A percentile compares a stretch with the other conserved stretches of the same genome.
phyloP scores from a whole-genome alignment of 495 filamentous ascomycete genomes.

The Penicillium argentinense region DNA sequence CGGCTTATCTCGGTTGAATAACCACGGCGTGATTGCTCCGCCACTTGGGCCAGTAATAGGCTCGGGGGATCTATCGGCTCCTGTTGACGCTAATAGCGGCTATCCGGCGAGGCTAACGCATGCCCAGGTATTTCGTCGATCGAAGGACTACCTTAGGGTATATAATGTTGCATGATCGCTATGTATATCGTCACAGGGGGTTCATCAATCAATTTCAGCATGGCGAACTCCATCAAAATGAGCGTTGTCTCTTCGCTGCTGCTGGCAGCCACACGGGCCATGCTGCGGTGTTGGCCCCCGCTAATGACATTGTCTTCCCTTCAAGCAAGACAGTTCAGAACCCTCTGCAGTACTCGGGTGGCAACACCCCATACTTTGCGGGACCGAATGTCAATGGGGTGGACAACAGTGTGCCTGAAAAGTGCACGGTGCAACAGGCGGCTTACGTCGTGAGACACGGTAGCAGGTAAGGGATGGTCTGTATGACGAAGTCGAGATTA shows the following conservation, averaged over 20 bases:
- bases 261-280: conserved; percentile 7
- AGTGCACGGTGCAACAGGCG: conserved; percentile 54
- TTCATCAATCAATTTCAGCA: neutral
- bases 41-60: conserved; percentile 20
- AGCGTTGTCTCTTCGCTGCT: conserved; percentile 9
- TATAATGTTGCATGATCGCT: neutral
- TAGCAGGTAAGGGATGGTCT: conserved; percentile 39
- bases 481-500: neutral
- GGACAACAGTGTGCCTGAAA: conserved; percentile 44
- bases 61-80: neutral
- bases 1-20: conserved; percentile 15
- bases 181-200: neutral
- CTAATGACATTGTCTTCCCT: conserved; percentile 40
- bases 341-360: conserved; percentile 49
- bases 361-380: conserved; percentile 54
- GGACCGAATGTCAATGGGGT: conserved; percentile 57
- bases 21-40: conserved; percentile 1
- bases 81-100: conserved; percentile 8
- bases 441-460: conserved; percentile 57
- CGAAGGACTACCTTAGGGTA: no score
- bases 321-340: conserved; percentile 23
- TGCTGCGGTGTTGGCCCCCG: conserved; percentile 27
- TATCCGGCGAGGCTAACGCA: conserved; percentile 10
- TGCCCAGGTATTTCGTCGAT: no score
- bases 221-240: conserved; percentile 5